Percentiles rank a stretch among this genome's conserved stretches.
phyloP scores from a whole-genome alignment of 176 grass and related monocot species.

The Carex cristatella region DNA sequence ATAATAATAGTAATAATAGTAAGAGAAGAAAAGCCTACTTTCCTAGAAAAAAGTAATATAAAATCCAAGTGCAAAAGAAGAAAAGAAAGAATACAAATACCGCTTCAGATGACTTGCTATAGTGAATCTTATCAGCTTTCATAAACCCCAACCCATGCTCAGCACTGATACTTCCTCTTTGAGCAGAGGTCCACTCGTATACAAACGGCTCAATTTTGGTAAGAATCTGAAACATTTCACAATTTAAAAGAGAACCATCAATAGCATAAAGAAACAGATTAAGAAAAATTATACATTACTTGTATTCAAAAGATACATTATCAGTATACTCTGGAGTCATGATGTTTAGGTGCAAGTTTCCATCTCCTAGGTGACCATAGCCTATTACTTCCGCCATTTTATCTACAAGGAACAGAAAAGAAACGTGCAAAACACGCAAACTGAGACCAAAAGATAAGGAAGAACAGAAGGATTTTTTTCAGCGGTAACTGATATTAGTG shows the following conservation, averaged over 20 bases:
- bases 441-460: background rate
- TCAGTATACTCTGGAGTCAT: constrained; percentile 59
- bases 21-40: background rate
- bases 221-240: constrained; percentile 50
- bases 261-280: constrained; percentile 16
- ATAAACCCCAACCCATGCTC: constrained; percentile 89
- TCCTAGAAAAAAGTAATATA: background rate
- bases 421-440: background rate
- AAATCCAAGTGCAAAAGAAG: background rate
- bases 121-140: constrained; percentile 96
- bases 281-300: constrained; percentile 1
- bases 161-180: constrained; percentile 95
- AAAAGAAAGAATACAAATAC: constrained; percentile 37
- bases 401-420: constrained; percentile 36
- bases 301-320: constrained; percentile 39
- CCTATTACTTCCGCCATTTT: constrained; percentile 59
- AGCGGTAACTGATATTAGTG: background rate
- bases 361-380: constrained; percentile 93
- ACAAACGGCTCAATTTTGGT: constrained; percentile 81
- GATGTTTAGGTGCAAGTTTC: constrained; percentile 89
- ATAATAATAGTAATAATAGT: too few relatives aligned
- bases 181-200: constrained; percentile 83
- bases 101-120: constrained; percentile 86
- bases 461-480: background rate
- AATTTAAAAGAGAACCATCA: constrained; percentile 20